Evolutionary conservation across 2,329 filamentous ascomycete species (phyloP).

Genomic region (Colletotrichum cereale): DNA sequence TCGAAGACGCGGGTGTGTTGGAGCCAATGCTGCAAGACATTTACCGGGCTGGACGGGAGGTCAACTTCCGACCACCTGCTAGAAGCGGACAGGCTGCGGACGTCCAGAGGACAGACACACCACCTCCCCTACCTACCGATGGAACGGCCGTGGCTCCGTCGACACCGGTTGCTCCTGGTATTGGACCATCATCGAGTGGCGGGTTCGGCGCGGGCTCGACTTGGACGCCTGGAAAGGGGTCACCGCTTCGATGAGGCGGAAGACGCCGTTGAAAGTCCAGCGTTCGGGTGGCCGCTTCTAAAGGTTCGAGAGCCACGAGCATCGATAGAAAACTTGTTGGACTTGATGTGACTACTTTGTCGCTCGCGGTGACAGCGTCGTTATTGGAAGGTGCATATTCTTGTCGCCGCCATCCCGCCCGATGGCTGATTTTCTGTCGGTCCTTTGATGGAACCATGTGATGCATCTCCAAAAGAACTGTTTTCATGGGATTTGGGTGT

Average conservation of each 20-base stretch:
- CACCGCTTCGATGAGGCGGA: constrained; percentile 25
- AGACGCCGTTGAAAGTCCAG: background rate
- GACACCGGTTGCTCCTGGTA: constrained; percentile 54
- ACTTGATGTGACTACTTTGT: background rate
- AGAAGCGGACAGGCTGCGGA: constrained; percentile 56
- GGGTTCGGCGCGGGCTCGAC: constrained; percentile 54
- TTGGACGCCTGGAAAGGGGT: constrained; percentile 61
- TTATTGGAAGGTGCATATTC: no score
- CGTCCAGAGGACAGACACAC: constrained; percentile 65
- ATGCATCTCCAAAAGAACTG: no score
- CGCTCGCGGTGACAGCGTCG: background rate
- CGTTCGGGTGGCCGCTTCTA: background rate
- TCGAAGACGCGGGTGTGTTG: constrained; percentile 84
- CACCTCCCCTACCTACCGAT: constrained; percentile 58
- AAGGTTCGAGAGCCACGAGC: background rate
- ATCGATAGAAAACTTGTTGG: background rate
- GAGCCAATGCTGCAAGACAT: constrained; percentile 89
- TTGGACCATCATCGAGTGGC: constrained; percentile 51
- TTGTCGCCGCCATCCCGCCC: no score
- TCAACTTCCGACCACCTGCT: constrained; percentile 65
- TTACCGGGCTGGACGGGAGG: constrained; percentile 68
- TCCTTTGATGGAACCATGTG: background rate
- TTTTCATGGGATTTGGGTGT: background rate
- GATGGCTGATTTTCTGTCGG: no score
- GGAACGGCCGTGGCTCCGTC: constrained; percentile 53